A percentile compares a stretch with the other conserved stretches of the same genome.
These are phyloP conservation scores for Debaryomycetaceae sp. DNA, from an alignment of 1,139 yeast species.

Conservation along the genomic window DNA sequence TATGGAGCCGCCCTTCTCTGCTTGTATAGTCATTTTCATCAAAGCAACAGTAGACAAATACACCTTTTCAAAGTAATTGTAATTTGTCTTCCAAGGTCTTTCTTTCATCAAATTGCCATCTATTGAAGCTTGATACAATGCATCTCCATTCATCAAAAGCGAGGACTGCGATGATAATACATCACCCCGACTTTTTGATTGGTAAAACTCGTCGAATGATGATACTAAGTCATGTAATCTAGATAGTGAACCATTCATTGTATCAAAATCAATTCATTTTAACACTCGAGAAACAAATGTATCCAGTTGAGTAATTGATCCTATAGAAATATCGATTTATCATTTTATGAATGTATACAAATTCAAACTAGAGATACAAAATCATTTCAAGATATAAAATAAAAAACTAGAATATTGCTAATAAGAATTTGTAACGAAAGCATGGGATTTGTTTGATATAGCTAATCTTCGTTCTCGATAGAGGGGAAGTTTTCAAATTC, in stretches of 20 bases:
- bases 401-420: not conserved
- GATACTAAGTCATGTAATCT: not conserved
- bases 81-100: conserved; percentile 43
- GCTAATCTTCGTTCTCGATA: not conserved
- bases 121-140: not conserved
- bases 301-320: not conserved
- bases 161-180: not conserved
- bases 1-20: conserved; percentile 80
- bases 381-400: not conserved
- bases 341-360: not conserved
- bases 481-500: conserved; percentile 2
- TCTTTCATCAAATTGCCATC: conserved; percentile 8
- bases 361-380: not conserved
- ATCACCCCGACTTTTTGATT: not conserved
- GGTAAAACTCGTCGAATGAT: not conserved
- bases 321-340: not conserved
- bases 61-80: conserved; percentile 63
- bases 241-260: not conserved
- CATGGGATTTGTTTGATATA: not conserved
- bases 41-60: conserved; percentile 73
- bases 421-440: not conserved
- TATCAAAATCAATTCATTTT: not conserved
- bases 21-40: conserved; percentile 78
- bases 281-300: not conserved
- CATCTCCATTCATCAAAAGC: not conserved